Conservation (phyloP, 306 rosid genomes). For the Lupinus albus region DNA sequence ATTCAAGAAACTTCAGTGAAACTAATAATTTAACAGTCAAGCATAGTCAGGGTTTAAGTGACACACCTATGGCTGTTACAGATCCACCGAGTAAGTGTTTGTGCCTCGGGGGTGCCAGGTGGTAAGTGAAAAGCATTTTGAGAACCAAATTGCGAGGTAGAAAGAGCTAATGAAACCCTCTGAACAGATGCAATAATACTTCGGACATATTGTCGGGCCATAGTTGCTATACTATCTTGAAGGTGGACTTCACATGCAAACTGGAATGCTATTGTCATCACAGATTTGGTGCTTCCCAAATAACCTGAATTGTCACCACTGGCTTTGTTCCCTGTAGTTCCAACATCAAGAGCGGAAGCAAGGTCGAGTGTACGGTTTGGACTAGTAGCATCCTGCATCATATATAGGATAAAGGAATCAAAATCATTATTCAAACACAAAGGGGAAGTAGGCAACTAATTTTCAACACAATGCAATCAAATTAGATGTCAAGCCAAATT, state of each 20-base stretch:
- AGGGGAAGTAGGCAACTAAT: background rate
- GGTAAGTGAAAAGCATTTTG: constrained; percentile 63
- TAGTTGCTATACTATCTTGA: constrained; percentile 80
- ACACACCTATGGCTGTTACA: constrained; percentile 75
- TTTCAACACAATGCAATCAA: background rate
- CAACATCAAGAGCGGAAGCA: constrained; percentile 93
- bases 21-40: background rate
- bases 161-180: constrained; percentile 93
- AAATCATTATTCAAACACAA: constrained; percentile 8
- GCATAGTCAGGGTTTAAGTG: constrained; percentile 9
- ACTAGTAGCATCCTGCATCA: constrained; percentile 73
- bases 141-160: constrained; percentile 74
- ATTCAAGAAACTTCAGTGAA: constrained; percentile 1
- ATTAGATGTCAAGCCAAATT: background rate
- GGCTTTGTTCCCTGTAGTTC: constrained; percentile 70
- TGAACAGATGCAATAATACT: constrained; percentile 93
- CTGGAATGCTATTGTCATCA: constrained; percentile 98
- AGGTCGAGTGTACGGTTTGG: constrained; percentile 97
- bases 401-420: constrained; percentile 14
- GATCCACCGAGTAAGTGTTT: constrained; percentile 87
- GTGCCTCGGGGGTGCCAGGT: constrained; percentile 92
- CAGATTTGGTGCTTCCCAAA: constrained; percentile 65
- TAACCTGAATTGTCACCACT: constrained; percentile 62
- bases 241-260: constrained; percentile 90
- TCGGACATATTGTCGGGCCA: constrained; percentile 93